These are phyloP conservation scores for Saprolegnia parasitica DNA, from an alignment of 352 stramenopile species.

Conservation along the genomic window DNA sequence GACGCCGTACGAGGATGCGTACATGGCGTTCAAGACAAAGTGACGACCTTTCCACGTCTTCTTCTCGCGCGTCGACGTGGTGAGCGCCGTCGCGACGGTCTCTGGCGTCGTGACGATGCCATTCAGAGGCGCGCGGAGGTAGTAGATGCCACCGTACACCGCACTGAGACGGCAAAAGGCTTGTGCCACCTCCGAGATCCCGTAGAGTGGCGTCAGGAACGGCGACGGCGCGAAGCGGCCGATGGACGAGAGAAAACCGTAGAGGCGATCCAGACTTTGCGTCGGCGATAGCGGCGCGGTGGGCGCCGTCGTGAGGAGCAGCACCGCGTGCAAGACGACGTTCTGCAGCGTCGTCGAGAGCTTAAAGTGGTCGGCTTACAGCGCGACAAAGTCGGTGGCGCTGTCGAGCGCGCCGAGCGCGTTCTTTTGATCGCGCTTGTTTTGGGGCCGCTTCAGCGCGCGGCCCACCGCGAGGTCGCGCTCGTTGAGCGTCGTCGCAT, in stretches of 20 bases:
- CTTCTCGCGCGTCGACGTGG: slow-evolving; percentile 33
- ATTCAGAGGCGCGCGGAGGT: slow-evolving; percentile 62
- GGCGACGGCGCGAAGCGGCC: slow-evolving; percentile 81
- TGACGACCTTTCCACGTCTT: slow-evolving; percentile 44
- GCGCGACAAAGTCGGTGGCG: slow-evolving; percentile 60
- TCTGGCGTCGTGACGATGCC: slow-evolving; percentile 37
- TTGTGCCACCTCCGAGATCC: slow-evolving; percentile 81
- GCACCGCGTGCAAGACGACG: slow-evolving; percentile 84
- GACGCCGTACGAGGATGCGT: slow-evolving; percentile 33
- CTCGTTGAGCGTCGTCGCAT: slow-evolving; percentile 84
- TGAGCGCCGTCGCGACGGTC: slow-evolving; percentile 33
- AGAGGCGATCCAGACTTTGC: slow-evolving; percentile 49
- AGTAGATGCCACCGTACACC: slow-evolving; percentile 84
- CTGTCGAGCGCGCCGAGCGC: slow-evolving; percentile 33
- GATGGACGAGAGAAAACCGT: slow-evolving; percentile 67
- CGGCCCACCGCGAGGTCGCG: slow-evolving; percentile 66
- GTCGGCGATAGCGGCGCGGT: slow-evolving; percentile 41
- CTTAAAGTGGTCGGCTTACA: slow-evolving; percentile 67
- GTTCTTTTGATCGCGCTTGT: slow-evolving; percentile 59
- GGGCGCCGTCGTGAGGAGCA: slow-evolving; percentile 52
- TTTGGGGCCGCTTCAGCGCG: slow-evolving; percentile 79
- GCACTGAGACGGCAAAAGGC: slow-evolving; percentile 83
- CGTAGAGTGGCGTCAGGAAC: slow-evolving; percentile 79
- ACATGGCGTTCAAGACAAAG: slow-evolving; percentile 58
- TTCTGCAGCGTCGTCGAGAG: slow-evolving; percentile 72